phyloP scores from a whole-genome alignment of 352 stramenopile genomes.

The Globisporangium parvum region DNA sequence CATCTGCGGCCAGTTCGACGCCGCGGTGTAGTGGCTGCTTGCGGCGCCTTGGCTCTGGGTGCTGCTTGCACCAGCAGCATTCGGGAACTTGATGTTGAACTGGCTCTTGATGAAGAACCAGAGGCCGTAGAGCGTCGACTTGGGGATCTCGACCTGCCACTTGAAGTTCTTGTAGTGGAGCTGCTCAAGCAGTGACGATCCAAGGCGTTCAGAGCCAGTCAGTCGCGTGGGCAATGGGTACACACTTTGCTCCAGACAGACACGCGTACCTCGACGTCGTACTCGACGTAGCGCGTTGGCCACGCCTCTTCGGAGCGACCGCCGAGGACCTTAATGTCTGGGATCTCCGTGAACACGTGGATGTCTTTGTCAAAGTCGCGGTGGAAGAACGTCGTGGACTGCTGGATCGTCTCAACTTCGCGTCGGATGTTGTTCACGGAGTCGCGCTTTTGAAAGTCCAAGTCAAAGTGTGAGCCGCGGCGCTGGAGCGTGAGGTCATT shows the following conservation, averaged over 20 bases:
- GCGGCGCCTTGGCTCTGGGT: constrained; percentile 10
- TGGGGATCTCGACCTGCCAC: constrained; percentile 84
- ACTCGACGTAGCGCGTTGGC: constrained; percentile 81
- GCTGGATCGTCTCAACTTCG: constrained; percentile 24
- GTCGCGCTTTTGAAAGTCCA: constrained; percentile 39
- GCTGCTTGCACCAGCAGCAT: constrained; percentile 3
- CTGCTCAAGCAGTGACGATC: constrained; percentile 12
- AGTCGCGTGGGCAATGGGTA: not conserved
- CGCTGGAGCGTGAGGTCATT: constrained; percentile 7
- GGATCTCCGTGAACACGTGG: constrained; percentile 67
- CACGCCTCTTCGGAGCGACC: constrained; percentile 72
- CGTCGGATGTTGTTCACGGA: constrained; percentile 34
- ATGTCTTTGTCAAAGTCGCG: constrained; percentile 60
- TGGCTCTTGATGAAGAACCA: constrained; percentile 87
- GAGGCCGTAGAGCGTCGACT: constrained; percentile 72
- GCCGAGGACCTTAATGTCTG: constrained; percentile 48
- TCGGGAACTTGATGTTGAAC: constrained; percentile 45
- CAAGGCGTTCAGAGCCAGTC: not conserved
- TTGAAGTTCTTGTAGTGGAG: constrained; percentile 68
- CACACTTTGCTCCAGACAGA: too few relatives aligned
- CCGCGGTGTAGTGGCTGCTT: constrained; percentile 9
- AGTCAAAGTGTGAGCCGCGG: constrained; percentile 22
- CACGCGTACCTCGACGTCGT: constrained; percentile 61
- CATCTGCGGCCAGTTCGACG: constrained; percentile 53
- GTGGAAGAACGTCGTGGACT: constrained; percentile 44